These are phyloP conservation scores for Stachybotrys echinatus DNA, from an alignment of 2,329 filamentous ascomycete species.

Conservation along the genomic window DNA sequence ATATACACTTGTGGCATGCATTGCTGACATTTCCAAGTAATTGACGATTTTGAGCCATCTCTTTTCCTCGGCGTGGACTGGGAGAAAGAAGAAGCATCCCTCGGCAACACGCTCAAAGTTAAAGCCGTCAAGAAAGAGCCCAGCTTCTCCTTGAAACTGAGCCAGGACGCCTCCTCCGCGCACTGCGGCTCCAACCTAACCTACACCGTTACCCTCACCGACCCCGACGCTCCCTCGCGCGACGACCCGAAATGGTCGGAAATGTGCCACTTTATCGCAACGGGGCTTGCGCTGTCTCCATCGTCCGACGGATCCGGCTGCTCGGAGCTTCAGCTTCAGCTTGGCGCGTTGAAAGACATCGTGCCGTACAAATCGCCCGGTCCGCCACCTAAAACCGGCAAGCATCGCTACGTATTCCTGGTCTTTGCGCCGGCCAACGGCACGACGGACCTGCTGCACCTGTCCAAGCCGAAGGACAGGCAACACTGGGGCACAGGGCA, in stretches of 20 bases:
- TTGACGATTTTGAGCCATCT: constrained; percentile 12
- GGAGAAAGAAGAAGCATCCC: constrained; percentile 8
- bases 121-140: constrained; percentile 1
- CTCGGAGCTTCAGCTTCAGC: background rate
- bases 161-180: background rate
- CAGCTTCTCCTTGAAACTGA: constrained; percentile 4
- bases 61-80: constrained; percentile 8
- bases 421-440: constrained; percentile 12
- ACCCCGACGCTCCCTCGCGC: constrained; percentile 14
- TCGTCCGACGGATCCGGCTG: background rate
- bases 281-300: background rate
- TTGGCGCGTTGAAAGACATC: constrained; percentile 5
- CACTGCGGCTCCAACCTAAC: background rate
- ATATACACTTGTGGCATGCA: no score
- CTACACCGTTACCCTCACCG: constrained; percentile 10
- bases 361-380: constrained; percentile 12
- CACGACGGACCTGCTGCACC: constrained; percentile 9
- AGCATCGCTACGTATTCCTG: constrained; percentile 16
- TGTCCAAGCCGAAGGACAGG: constrained; percentile 8
- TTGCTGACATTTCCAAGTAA: no score
- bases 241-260: constrained; percentile 15
- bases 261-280: constrained; percentile 15
- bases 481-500: constrained; percentile 12
- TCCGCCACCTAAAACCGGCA: constrained; percentile 12
- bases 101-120: constrained; percentile 11